Percentiles rank a stretch among this genome's conserved stretches.
Conservation (phyloP, 257 asterid species). For the Sherardia arvensis region DNA sequence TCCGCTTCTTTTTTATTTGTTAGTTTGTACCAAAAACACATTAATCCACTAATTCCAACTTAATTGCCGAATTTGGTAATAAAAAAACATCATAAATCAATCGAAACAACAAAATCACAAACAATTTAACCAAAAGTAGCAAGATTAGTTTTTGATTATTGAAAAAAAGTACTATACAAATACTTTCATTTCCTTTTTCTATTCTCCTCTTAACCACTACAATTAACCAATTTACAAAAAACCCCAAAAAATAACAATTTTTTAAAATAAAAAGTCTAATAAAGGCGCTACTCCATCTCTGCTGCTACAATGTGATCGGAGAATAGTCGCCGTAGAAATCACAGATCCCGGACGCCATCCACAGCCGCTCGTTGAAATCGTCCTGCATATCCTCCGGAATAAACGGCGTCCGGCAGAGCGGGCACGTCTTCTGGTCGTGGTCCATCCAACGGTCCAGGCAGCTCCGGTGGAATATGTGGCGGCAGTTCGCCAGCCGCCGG, state of each 20-base stretch:
- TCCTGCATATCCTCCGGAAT: slow-evolving; percentile 90
- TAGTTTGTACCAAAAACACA: not conserved
- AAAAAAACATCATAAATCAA: not conserved
- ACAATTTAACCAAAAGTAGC: not conserved
- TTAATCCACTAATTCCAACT: too few relatives aligned
- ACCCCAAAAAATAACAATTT: too few relatives aligned
- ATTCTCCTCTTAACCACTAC: not conserved
- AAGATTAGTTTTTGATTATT: too few relatives aligned
- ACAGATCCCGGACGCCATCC: slow-evolving; percentile 39
- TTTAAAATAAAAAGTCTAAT: not conserved
- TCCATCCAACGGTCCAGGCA: slow-evolving; percentile 99
- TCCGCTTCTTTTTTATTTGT: not conserved
- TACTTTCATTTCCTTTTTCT: not conserved
- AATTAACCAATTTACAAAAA: not conserved
- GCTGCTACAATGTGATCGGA: not conserved
- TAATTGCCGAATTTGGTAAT: too few relatives aligned
- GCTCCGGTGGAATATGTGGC: slow-evolving; percentile 70
- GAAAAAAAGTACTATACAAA: not conserved
- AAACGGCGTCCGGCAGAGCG: slow-evolving; percentile 74
- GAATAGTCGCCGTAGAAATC: not conserved
- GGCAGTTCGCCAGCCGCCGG: slow-evolving; percentile 74
- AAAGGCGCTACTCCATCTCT: not conserved
- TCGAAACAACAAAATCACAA: too few relatives aligned
- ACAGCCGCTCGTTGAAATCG: slow-evolving; percentile 65
- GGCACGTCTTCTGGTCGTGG: slow-evolving; percentile 96